Conservation (phyloP, 164 flowering plant genomes). For the Houttuynia cordata region DNA sequence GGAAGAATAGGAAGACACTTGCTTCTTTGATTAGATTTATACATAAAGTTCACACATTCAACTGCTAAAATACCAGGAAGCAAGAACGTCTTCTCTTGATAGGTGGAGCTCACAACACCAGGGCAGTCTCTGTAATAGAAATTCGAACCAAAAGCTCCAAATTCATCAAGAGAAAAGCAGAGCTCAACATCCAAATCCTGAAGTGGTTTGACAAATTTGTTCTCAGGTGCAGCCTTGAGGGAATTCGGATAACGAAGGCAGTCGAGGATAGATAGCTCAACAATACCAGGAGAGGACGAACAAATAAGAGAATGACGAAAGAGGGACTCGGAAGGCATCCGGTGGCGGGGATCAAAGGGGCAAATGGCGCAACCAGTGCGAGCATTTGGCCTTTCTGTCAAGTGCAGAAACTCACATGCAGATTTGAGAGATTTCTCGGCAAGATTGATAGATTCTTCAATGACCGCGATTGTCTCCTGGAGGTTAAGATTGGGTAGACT, state of each 20-base stretch:
- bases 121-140: slow-evolving; percentile 73
- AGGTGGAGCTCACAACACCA: slow-evolving; percentile 40
- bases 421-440: slow-evolving; percentile 24
- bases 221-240: slow-evolving; percentile 18
- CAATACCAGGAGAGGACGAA: slow-evolving; percentile 26
- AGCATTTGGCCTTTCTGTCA: slow-evolving; percentile 3
- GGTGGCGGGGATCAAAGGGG: slow-evolving; percentile 58
- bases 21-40: slow-evolving; percentile 3
- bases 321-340: slow-evolving; percentile 48
- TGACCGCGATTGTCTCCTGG: slow-evolving; percentile 20
- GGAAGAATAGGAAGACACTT: slow-evolving; percentile 28
- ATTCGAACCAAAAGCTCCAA: slow-evolving; percentile 20
- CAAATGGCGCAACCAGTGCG: slow-evolving; percentile 25
- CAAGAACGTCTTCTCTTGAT: slow-evolving; percentile 26
- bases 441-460: slow-evolving; percentile 28
- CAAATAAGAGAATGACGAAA: slow-evolving; percentile 66
- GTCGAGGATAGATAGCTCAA: slow-evolving; percentile 14
- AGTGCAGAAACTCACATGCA: slow-evolving; percentile 18
- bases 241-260: slow-evolving; percentile 37
- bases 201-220: slow-evolving; percentile 9
- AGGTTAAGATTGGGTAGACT: slow-evolving; percentile 10
- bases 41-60: slow-evolving; percentile 40
- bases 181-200: slow-evolving; percentile 21
- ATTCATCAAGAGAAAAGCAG: slow-evolving; percentile 44
- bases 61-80: slow-evolving; percentile 44